Base-by-base conservation (phyloP, 495 filamentous ascomycete genomes). In the Neurospora sp. region DNA sequence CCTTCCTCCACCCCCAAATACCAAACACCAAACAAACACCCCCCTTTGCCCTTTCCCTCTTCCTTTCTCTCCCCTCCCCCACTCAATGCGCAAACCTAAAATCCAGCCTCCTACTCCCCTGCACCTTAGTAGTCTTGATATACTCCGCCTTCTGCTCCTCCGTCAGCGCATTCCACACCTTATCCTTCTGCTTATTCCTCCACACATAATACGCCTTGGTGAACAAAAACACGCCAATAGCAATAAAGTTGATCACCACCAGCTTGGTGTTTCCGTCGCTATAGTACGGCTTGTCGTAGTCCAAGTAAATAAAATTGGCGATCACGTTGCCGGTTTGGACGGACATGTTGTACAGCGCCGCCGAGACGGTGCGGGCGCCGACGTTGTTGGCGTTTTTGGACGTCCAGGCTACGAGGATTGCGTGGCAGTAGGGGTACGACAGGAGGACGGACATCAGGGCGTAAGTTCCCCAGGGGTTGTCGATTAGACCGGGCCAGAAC, bases 281-380 rank as follows among this genome's bases (percentile, higher is more conserved):
- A 74, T 92, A 92, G 39, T 91, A 81, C 91, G 92, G 11, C 92
- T 90, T 46, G 81, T 85, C 91, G 91, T 94, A 82, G 75, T 71
- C 73, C 59, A 73, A 71, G 71, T 79, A 79, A 62, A 73, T 79
- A 75, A 79, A 77, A 70, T 73, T 41, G 39, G 69, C 46, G 18
- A 69, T 75, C 66, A 73, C 77, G 27, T 54, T 78, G 41, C 71
- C 62, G 0, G 66, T 35, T 38, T 79, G 78, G 0, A 78, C 75
- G 0, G 70, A 41, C 88, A 86, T 72, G 90, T 90, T 72, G 83
- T 90, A 74, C 81, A 86, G 5, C 81, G 86, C 86, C 0, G 89
- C 88, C 2, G 87, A 86, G 5, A 93, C 91, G 20, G 90, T 89
- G 2, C 91, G 79, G 0, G 91, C 91, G 3, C 91, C 82, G 18